Evolutionary conservation across 441 rosid genomes (phyloP), one percentile per base, ranked within the genome.

Genomic region (Jatropha multifida): DNA sequence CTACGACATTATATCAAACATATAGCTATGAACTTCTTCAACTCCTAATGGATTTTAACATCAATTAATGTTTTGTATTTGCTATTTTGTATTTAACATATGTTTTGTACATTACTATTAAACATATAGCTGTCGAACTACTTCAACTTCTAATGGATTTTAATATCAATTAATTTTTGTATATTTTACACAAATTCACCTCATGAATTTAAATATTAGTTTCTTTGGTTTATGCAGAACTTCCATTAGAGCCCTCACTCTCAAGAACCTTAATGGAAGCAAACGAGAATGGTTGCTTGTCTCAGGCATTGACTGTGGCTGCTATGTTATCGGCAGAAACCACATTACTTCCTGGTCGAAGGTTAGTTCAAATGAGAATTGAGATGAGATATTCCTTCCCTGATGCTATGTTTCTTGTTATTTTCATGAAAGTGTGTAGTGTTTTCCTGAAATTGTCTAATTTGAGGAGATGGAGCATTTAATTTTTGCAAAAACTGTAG

Each of bases 241-340:
- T 93, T 85, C 99, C 99, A 32, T 81, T 96, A 71, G 98, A 94
- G 84, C 99, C 98, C 66, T 94, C 99, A 54, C 89, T 94, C 78
- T 90, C 99, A 75, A 89, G 98, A 90, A 94, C 93, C 75, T 85
- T 96, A 80, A 85, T 92, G 72, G 97, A 94, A 86, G 98, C 99
- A 69, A 91, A 90, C 77, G 94, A 89, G 78, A 81, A 74, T 79
- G 97, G 91, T 76, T 91, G 96, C 89, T 84, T 96, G 81, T 85
- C 97, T 77, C 94, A 94, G 85, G 98, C 97, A 78, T 81, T 96
- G 83, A 90, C 98, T 27, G 87, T 96, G 73, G 98, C 87, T 82
- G 93, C 98, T 64, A 94, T 96, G 98, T 78, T 96, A 80, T 96
- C 99, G 46, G 97, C 94, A 52, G 97, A 96, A 81, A 94, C 97